phyloP scores from a whole-genome alignment of 805 yeast species.

The Monosporozyma servazzii region DNA sequence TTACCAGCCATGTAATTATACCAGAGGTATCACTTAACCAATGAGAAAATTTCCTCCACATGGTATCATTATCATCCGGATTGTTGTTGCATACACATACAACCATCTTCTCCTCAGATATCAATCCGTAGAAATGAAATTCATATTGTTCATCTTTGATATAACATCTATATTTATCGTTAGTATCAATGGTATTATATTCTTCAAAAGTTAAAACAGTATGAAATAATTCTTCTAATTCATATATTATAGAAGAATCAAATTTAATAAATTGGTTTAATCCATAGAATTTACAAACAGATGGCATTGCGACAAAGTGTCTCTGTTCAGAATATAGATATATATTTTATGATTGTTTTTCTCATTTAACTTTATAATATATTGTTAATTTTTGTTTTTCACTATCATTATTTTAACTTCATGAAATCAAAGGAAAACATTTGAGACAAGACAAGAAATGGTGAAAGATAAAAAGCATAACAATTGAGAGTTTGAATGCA shows the following conservation, averaged over 20 bases:
- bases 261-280: constrained; percentile 5
- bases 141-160: not conserved
- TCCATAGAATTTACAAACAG: constrained; percentile 10
- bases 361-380: not conserved
- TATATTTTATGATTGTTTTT: too few relatives aligned
- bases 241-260: not conserved
- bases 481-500: too few relatives aligned
- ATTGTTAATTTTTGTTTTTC: too few relatives aligned
- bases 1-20: constrained; percentile 17
- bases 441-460: too few relatives aligned
- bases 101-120: not conserved
- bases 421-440: too few relatives aligned
- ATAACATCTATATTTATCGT: not conserved
- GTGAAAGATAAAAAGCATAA: too few relatives aligned
- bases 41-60: constrained; percentile 10
- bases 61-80: not conserved
- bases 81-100: not conserved
- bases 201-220: not conserved
- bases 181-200: not conserved
- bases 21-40: constrained; percentile 27
- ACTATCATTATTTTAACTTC: too few relatives aligned
- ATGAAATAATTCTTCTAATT: constrained; percentile 7
- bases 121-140: not conserved
- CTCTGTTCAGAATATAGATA: not conserved
- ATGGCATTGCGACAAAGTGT: constrained; percentile 7